Evolutionary conservation across 345 rosid species (phyloP).

Genomic region (Eucalyptus melliodora): DNA sequence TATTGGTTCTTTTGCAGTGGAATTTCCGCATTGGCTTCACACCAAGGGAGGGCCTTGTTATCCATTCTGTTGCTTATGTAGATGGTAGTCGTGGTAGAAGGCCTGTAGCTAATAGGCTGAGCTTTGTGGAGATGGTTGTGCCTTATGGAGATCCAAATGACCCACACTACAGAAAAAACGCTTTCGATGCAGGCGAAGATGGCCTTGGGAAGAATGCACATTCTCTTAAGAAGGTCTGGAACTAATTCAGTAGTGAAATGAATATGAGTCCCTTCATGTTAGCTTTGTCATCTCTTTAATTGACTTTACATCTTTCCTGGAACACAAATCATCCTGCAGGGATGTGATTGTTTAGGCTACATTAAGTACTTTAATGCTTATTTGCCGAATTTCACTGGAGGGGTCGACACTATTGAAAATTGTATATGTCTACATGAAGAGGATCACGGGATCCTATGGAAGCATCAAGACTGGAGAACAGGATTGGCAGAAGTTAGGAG

Average conservation of each 20-base stretch:
- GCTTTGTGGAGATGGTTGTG: constrained; percentile 96
- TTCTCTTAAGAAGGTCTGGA: constrained; percentile 77
- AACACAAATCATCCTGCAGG: constrained; percentile 17
- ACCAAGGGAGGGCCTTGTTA: constrained; percentile 84
- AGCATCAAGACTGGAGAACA: constrained; percentile 98
- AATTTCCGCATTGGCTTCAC: constrained; percentile 92
- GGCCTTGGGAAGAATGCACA: constrained; percentile 95
- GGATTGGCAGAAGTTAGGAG: constrained; percentile 92
- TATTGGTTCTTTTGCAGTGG: constrained; percentile 50
- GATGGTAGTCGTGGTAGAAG: constrained; percentile 91
- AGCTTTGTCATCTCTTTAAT: not conserved
- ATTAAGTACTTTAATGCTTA: constrained; percentile 90
- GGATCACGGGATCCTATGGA: constrained; percentile 89
- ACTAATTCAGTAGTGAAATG: not conserved
- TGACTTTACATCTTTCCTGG: not conserved
- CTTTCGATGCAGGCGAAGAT: constrained; percentile 98
- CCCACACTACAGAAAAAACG: constrained; percentile 88
- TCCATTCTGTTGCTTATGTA: constrained; percentile 80
- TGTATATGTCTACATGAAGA: constrained; percentile 93
- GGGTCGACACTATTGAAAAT: constrained; percentile 84
- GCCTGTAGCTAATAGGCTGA: constrained; percentile 81
- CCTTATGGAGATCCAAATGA: constrained; percentile 97
- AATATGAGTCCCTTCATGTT: not conserved
- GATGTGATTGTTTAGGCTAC: constrained; percentile 85
- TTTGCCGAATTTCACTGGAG: constrained; percentile 82